These are phyloP conservation scores for Yamadazyma pseudoaaseri DNA, from an alignment of 1,139 yeast species.

Conservation along the genomic window DNA sequence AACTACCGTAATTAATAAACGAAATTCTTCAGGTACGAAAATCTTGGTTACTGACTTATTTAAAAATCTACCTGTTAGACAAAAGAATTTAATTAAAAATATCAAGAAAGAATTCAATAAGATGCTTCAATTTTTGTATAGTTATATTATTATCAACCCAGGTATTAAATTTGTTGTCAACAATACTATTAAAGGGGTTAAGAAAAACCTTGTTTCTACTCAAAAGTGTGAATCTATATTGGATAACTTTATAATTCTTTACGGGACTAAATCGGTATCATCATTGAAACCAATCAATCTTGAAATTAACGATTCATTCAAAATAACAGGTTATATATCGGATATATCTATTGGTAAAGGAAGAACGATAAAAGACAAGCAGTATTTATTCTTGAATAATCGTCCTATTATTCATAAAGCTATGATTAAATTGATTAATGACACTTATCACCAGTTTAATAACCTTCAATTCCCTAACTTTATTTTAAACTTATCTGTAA, in stretches of 20 bases:
- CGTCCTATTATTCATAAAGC: conserved; percentile 69
- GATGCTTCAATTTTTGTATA: conserved; percentile 59
- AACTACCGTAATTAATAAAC: conserved; percentile 47
- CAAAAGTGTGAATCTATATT: conserved; percentile 41
- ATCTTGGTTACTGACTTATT: conserved; percentile 54
- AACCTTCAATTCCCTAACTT: conserved; percentile 75
- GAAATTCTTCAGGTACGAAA: conserved; percentile 51
- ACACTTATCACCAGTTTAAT: conserved; percentile 69
- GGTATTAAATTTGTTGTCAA: conserved; percentile 58
- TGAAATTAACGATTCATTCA: conserved; percentile 23
- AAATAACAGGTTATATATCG: conserved; percentile 63
- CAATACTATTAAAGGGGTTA: conserved; percentile 51
- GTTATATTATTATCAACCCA: conserved; percentile 63
- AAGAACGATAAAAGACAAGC: conserved; percentile 70
- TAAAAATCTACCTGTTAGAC: conserved; percentile 68
- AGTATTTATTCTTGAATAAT: conserved; percentile 66
- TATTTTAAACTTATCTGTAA: conserved; percentile 56
- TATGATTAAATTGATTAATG: conserved; percentile 63
- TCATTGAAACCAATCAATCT: conserved; percentile 54
- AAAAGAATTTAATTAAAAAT: conserved; percentile 68
- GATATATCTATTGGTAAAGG: conserved; percentile 72
- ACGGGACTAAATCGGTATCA: conserved; percentile 62
- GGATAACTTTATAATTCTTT: conserved; percentile 64
- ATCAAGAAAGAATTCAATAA: conserved; percentile 70
- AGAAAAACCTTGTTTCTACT: conserved; percentile 47